Percentiles rank a stretch among this genome's conserved stretches.
Conservation (phyloP, 768 basidiomycete genomes). For the Harrya chromipes region DNA sequence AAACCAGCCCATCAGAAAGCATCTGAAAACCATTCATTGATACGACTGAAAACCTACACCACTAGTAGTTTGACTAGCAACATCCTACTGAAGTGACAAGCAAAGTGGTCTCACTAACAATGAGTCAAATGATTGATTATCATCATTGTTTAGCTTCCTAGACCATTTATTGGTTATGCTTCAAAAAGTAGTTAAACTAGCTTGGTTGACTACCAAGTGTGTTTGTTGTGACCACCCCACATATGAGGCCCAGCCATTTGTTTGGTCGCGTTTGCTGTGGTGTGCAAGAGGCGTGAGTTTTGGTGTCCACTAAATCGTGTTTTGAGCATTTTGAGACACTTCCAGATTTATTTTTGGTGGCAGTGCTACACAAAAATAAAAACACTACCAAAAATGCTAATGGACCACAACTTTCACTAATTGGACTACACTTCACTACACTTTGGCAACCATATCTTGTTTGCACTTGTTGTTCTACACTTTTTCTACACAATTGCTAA, state of each 20-base stretch:
- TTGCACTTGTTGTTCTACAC: no score
- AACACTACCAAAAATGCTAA: no score
- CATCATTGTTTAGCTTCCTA: neutral
- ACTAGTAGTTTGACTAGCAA: neutral
- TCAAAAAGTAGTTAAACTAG: neutral
- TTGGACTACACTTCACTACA: no score
- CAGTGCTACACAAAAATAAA: no score
- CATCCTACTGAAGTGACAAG: neutral
- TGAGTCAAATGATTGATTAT: neutral
- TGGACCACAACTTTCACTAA: no score
- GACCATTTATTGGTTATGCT: neutral
- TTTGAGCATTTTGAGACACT: no score
- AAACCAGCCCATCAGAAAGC: neutral
- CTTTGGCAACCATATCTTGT: no score
- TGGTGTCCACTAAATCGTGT: no score
- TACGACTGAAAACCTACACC: neutral
- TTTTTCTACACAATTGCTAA: no score
- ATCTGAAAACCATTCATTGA: neutral
- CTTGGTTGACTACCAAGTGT: neutral
- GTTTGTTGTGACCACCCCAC: neutral
- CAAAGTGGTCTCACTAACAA: neutral
- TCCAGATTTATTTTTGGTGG: no score
- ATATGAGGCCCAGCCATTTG: neutral
- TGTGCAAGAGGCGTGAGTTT: no score
- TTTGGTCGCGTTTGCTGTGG: slow-evolving; percentile 7